Evolutionary conservation across 192 early-diverging fungal genomes (phyloP).

Genomic region (Entomortierella lignicola): DNA sequence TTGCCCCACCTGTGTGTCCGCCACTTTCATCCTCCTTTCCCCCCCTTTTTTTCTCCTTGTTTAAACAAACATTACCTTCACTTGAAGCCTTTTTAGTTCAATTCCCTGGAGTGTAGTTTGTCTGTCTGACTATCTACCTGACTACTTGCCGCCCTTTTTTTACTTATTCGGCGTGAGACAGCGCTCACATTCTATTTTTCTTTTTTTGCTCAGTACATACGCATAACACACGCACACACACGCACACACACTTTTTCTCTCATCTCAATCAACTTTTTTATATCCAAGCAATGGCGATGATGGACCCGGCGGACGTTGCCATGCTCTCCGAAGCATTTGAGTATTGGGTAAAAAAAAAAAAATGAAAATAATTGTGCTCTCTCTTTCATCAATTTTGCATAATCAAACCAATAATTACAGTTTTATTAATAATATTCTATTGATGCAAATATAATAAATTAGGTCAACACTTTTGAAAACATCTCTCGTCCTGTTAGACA

Average conservation of each 20-base stretch:
- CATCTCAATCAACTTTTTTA: neutral
- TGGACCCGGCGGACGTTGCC: conserved; percentile 23
- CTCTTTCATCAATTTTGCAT: neutral
- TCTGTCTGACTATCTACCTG: too few relatives aligned
- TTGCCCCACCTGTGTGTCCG: neutral
- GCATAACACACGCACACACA: neutral
- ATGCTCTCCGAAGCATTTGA: conserved; percentile 47
- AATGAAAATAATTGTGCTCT: neutral
- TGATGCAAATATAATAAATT: neutral
- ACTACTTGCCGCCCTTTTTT: too few relatives aligned
- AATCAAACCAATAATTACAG: too few relatives aligned
- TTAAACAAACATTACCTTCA: neutral
- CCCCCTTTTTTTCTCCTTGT: neutral
- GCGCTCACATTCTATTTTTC: neutral
- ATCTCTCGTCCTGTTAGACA: conserved; percentile 57
- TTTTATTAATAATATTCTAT: too few relatives aligned
- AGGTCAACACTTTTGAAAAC: conserved; percentile 75
- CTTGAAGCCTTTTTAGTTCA: too few relatives aligned
- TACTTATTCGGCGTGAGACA: neutral
- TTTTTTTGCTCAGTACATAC: neutral
- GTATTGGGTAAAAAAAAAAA: conserved; percentile 45
- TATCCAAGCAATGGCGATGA: conserved; percentile 3
- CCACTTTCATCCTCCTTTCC: neutral
- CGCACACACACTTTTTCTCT: neutral
- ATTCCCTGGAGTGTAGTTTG: too few relatives aligned